These are phyloP conservation scores for Suillus americanus DNA, from an alignment of 768 basidiomycete genomes.

Conservation along the genomic window DNA sequence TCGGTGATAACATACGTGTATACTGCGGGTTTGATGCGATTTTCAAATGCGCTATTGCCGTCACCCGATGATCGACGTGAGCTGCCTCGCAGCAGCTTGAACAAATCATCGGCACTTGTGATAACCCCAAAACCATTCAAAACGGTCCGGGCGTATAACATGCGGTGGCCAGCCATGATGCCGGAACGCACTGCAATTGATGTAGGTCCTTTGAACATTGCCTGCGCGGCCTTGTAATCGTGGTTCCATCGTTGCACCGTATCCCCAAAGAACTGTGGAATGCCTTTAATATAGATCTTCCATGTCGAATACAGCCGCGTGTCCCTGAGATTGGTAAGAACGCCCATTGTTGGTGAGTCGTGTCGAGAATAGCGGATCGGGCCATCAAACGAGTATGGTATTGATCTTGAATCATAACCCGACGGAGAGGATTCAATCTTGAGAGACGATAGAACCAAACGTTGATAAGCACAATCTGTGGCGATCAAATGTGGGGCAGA, in stretches of 20 bases:
- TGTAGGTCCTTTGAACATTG: slow-evolving; percentile 63
- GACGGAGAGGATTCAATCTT: slow-evolving; percentile 60
- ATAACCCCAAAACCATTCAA: slow-evolving; percentile 64
- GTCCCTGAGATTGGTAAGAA: slow-evolving; percentile 59
- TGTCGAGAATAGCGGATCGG: slow-evolving; percentile 73
- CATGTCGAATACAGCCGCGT: slow-evolving; percentile 74
- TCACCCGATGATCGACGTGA: slow-evolving; percentile 14
- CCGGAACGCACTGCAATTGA: slow-evolving; percentile 64
- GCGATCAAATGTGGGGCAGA: slow-evolving; percentile 11
- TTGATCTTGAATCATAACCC: slow-evolving; percentile 35
- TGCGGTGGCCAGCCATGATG: slow-evolving; percentile 69
- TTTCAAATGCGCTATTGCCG: slow-evolving; percentile 20
- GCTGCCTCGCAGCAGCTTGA: slow-evolving; percentile 52
- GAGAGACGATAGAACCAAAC: slow-evolving; percentile 1
- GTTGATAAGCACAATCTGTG: slow-evolving; percentile 1
- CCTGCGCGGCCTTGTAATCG: slow-evolving; percentile 67
- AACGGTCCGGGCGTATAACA: slow-evolving; percentile 71
- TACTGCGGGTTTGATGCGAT: slow-evolving; percentile 74
- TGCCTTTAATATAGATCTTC: slow-evolving; percentile 66
- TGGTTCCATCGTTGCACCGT: slow-evolving; percentile 65
- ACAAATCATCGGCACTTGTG: slow-evolving; percentile 45
- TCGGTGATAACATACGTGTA: slow-evolving; percentile 84
- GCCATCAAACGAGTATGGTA: slow-evolving; percentile 69
- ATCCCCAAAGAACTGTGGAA: slow-evolving; percentile 60
- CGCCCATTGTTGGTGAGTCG: slow-evolving; percentile 68